These are phyloP conservation scores for Psilocybe mexicana DNA, from an alignment of 1,284 basidiomycete genomes.

Conservation along the genomic window DNA sequence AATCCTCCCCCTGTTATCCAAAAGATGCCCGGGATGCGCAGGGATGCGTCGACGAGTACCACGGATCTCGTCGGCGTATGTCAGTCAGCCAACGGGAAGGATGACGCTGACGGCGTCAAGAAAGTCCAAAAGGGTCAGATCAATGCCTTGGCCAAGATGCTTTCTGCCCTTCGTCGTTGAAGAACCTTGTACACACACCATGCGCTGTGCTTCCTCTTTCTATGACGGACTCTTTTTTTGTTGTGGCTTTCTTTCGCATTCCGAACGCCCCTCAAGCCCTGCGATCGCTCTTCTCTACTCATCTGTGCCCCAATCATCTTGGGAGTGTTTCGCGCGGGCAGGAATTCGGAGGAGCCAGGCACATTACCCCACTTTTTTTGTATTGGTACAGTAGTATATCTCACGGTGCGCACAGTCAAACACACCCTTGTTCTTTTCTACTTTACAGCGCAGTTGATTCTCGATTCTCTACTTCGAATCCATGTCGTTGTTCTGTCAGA, in stretches of 20 bases:
- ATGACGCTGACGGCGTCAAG: slow-evolving; percentile 58
- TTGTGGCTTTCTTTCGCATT: slow-evolving; percentile 1
- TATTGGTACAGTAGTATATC: slow-evolving; percentile 54
- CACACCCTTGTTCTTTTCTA: slow-evolving; percentile 24
- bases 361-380: slow-evolving; percentile 30
- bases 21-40: slow-evolving; percentile 42
- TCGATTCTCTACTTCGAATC: slow-evolving; percentile 6
- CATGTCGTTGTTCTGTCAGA: slow-evolving; percentile 9
- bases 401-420: slow-evolving; percentile 44
- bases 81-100: slow-evolving; percentile 31
- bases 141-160: slow-evolving; percentile 80
- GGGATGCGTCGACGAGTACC: slow-evolving; percentile 67
- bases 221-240: slow-evolving; percentile 5
- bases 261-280: background rate
- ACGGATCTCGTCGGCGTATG: slow-evolving; percentile 54
- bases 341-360: slow-evolving; percentile 7
- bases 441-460: slow-evolving; percentile 19
- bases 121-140: slow-evolving; percentile 86
- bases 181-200: background rate
- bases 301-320: slow-evolving; percentile 3
- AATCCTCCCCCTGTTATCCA: slow-evolving; percentile 13
- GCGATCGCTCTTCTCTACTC: background rate
- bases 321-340: slow-evolving; percentile 2
- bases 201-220: slow-evolving; percentile 1
- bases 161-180: slow-evolving; percentile 73